Evolutionary conservation across 1,139 yeast species (phyloP).

Genomic region (Nakaseomyces nivariensis): DNA sequence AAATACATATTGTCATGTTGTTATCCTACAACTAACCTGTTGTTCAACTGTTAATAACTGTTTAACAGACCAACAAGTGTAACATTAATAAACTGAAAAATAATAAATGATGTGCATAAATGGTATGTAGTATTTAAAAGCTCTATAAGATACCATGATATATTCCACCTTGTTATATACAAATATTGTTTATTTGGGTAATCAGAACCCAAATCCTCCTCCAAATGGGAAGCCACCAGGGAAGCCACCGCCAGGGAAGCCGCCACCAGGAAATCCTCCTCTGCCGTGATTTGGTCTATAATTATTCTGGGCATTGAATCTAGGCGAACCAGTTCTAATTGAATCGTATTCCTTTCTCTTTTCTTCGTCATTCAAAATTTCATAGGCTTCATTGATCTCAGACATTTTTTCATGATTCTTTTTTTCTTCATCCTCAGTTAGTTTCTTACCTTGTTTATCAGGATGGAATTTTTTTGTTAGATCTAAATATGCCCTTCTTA

Average conservation of each 20-base stretch:
- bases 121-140: not conserved
- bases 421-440: conserved; percentile 56
- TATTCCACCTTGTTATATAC: not conserved
- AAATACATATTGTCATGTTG: too few relatives aligned
- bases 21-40: too few relatives aligned
- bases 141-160: not conserved
- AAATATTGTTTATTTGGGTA: not conserved
- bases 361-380: conserved; percentile 61
- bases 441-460: conserved; percentile 66
- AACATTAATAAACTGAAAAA: not conserved
- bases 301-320: not conserved
- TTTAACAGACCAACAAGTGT: not conserved
- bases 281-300: conserved; percentile 1
- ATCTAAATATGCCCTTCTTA: conserved; percentile 72
- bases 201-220: conserved; percentile 2
- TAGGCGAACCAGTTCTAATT: conserved; percentile 3
- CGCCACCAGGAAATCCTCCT: conserved; percentile 6
- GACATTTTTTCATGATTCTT: conserved; percentile 80
- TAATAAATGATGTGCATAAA: not conserved
- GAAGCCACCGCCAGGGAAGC: conserved; percentile 9
- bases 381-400: conserved; percentile 88
- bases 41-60: not conserved
- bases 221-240: conserved; percentile 10
- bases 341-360: conserved; percentile 53
- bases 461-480: conserved; percentile 83